phyloP scores from a whole-genome alignment of 2,329 filamentous ascomycete genomes.

The Fusarium nematophilum region DNA sequence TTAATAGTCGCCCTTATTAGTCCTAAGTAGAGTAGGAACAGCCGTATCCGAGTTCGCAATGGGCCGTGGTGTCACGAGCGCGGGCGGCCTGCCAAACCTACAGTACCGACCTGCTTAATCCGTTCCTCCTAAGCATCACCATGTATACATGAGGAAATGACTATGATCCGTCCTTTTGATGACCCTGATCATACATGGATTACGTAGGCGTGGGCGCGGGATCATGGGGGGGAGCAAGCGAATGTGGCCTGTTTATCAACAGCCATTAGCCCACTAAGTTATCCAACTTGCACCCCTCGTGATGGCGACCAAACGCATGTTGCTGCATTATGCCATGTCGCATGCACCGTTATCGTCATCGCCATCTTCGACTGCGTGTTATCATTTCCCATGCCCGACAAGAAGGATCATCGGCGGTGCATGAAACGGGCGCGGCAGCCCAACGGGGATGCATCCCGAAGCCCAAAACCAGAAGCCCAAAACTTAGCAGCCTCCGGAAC shows the following conservation, averaged over 20 bases:
- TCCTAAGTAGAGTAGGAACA: too few relatives aligned
- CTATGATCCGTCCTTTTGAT: too few relatives aligned
- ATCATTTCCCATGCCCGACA: too few relatives aligned
- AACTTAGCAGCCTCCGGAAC: constrained; percentile 18
- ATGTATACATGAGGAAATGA: neutral
- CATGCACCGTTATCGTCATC: neutral
- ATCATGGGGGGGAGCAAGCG: neutral
- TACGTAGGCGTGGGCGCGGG: neutral
- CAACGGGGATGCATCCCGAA: constrained; percentile 15
- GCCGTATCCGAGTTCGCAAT: constrained; percentile 13
- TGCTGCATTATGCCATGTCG: neutral
- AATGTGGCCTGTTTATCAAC: constrained; percentile 30
- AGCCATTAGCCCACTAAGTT: constrained; percentile 22
- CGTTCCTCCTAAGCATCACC: constrained; percentile 2
- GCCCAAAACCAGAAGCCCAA: constrained; percentile 3
- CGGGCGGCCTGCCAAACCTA: constrained; percentile 2
- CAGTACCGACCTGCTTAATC: too few relatives aligned
- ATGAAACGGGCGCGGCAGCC: constrained; percentile 11
- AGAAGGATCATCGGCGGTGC: constrained; percentile 7
- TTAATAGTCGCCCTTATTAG: too few relatives aligned
- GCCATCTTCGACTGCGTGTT: neutral
- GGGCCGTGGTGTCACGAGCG: constrained; percentile 16
- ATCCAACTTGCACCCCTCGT: neutral
- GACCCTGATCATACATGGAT: too few relatives aligned
- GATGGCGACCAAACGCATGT: constrained; percentile 4